These are phyloP conservation scores for Ruellia speciosa DNA, from an alignment of 305 asterid species.

Conservation along the genomic window DNA sequence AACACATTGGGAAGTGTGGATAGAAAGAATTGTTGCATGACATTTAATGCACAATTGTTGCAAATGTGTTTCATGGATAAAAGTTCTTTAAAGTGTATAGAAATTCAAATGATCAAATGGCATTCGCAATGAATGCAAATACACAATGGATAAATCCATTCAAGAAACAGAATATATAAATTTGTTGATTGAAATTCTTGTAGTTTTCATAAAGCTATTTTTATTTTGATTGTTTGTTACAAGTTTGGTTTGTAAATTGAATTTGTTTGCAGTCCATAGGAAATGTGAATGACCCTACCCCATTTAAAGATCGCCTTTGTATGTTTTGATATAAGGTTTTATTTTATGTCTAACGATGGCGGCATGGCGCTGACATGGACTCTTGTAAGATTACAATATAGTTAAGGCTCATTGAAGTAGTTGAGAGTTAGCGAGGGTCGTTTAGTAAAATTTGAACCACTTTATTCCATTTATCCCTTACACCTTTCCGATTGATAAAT, in stretches of 20 bases:
- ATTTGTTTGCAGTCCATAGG: background rate
- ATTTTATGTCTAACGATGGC: background rate
- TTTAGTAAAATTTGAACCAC: constrained; percentile 2
- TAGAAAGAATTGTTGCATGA: background rate
- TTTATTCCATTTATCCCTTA: background rate
- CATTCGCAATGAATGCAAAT: background rate
- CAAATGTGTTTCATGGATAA: constrained; percentile 4
- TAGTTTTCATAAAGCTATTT: background rate
- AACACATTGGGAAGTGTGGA: background rate
- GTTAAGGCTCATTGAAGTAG: constrained; percentile 1
- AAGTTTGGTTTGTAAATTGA: background rate
- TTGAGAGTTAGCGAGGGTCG: constrained; percentile 8
- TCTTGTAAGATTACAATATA: constrained; percentile 9
- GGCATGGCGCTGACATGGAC: background rate
- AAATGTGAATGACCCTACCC: background rate
- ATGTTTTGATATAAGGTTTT: constrained; percentile 13
- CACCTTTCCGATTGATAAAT: constrained; percentile 16
- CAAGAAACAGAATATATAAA: too few species aligned
- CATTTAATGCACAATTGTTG: background rate
- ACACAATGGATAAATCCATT: too few species aligned
- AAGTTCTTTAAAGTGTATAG: background rate
- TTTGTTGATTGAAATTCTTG: background rate
- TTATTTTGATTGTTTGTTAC: background rate
- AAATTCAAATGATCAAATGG: background rate
- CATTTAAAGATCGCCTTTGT: background rate